These are phyloP conservation scores for Ascosphaera pollenicola DNA, from an alignment of 2,329 filamentous ascomycete genomes.

Conservation along the genomic window DNA sequence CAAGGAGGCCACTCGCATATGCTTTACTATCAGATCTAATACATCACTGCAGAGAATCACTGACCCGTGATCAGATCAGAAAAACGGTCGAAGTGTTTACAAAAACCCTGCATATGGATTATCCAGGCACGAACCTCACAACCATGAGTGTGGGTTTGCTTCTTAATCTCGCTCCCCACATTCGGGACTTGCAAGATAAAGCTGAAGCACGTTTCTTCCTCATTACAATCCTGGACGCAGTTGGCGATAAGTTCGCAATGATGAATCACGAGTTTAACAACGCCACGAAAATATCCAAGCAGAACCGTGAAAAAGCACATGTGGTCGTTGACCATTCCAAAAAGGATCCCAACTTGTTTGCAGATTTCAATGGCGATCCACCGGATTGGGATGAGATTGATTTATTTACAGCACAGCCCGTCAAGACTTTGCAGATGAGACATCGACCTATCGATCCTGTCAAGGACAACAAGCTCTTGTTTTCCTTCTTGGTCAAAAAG, in stretches of 20 bases:
- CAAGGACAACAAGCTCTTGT: conserved; percentile 91
- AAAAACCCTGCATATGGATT: conserved; percentile 81
- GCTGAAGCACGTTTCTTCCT: conserved; percentile 85
- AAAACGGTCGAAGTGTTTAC: conserved; percentile 96
- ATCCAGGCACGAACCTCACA: conserved; percentile 94
- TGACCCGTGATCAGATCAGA: conserved; percentile 75
- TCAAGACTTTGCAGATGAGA: conserved; percentile 80
- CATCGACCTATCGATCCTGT: conserved; percentile 81
- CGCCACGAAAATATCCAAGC: conserved; percentile 74
- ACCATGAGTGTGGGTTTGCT: conserved; percentile 98
- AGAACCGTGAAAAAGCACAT: conserved; percentile 45
- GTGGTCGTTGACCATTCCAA: conserved; percentile 6
- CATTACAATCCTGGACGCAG: conserved; percentile 93
- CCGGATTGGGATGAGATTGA: conserved; percentile 98
- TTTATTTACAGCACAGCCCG: conserved; percentile 88
- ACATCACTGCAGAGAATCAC: conserved; percentile 80
- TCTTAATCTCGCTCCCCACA: conserved; percentile 95
- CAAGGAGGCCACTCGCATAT: conserved; percentile 83
- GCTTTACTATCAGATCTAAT: conserved; percentile 98
- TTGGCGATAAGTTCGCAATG: conserved; percentile 90
- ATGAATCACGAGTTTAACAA: conserved; percentile 97
- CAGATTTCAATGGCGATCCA: conserved; percentile 46
- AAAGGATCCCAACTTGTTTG: conserved; percentile 56
- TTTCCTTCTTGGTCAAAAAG: conserved; percentile 88
- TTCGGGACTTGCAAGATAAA: conserved; percentile 83